These are phyloP conservation scores for Penicillium oxalicum DNA, from an alignment of 2,329 filamentous ascomycete genomes.

Conservation along the genomic window DNA sequence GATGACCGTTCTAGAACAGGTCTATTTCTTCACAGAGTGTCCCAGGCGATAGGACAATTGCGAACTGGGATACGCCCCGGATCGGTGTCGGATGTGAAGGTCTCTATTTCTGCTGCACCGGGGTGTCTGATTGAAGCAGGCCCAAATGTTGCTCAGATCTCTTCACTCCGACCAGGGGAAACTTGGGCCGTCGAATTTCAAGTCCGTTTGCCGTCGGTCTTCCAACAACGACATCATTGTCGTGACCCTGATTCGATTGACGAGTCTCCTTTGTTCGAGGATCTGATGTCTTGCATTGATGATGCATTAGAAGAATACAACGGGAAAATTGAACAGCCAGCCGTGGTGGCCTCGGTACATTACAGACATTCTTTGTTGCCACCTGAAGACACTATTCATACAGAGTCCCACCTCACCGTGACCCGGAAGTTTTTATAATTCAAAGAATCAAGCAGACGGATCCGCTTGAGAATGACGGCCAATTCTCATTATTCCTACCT, in stretches of 20 bases:
- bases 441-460: neutral
- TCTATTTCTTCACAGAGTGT: conserved; percentile 19
- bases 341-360: conserved; percentile 24
- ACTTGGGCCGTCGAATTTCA: conserved; percentile 26
- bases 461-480: neutral
- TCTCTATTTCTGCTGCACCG: conserved; percentile 18
- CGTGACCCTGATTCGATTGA: neutral
- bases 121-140: conserved; percentile 21
- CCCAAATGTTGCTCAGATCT: conserved; percentile 15
- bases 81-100: conserved; percentile 18
- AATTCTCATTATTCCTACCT: too few species aligned
- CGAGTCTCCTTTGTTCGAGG: conserved; percentile 14
- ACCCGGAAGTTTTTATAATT: conserved; percentile 1
- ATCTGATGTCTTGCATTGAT: conserved; percentile 27
- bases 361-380: conserved; percentile 31
- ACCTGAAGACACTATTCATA: conserved; percentile 15
- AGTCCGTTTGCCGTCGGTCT: conserved; percentile 16
- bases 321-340: conserved; percentile 12
- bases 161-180: conserved; percentile 27
- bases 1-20: conserved; percentile 8
- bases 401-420: conserved; percentile 21
- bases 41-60: conserved; percentile 22
- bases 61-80: conserved; percentile 27
- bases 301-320: conserved; percentile 20
- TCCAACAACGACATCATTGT: neutral